phyloP scores from a whole-genome alignment of 2,329 filamentous ascomycete species.

The Fusarium tupiense region DNA sequence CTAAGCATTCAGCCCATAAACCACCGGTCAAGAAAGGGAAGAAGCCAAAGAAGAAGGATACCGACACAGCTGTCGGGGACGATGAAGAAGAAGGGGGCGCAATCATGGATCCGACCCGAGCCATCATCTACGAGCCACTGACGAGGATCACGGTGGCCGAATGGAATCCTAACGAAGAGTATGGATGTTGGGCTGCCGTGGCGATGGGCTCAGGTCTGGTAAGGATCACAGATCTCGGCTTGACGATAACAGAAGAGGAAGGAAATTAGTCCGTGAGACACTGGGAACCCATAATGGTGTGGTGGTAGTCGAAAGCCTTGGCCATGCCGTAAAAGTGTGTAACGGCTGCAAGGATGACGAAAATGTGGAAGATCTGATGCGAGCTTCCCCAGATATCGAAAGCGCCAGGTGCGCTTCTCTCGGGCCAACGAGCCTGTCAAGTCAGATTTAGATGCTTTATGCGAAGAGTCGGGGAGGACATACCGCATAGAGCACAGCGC shows the following conservation, averaged over 20 bases:
- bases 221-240: conserved; percentile 71
- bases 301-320: conserved; percentile 87
- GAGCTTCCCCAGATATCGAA: conserved; percentile 95
- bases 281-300: conserved; percentile 65
- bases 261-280: conserved; percentile 50
- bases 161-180: conserved; percentile 76
- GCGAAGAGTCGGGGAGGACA: conserved; percentile 45
- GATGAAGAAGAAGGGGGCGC: conserved; percentile 48
- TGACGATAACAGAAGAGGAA: conserved; percentile 49
- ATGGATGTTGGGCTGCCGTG: conserved; percentile 73
- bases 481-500: conserved; percentile 86
- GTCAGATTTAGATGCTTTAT: conserved; percentile 3
- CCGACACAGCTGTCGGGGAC: conserved; percentile 43
- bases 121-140: conserved; percentile 68
- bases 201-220: conserved; percentile 74
- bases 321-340: conserved; percentile 84
- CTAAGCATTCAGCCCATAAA: conserved; percentile 54
- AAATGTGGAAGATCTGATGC: conserved; percentile 94
- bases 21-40: conserved; percentile 50
- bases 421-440: conserved; percentile 77
- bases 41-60: conserved; percentile 51
- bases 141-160: conserved; percentile 69
- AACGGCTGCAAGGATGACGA: conserved; percentile 84
- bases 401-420: conserved; percentile 77
- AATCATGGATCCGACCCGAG: conserved; percentile 52